Evolutionary conservation across 2,329 filamentous ascomycete genomes (phyloP).

Genomic region (Aspergillus candidus): DNA sequence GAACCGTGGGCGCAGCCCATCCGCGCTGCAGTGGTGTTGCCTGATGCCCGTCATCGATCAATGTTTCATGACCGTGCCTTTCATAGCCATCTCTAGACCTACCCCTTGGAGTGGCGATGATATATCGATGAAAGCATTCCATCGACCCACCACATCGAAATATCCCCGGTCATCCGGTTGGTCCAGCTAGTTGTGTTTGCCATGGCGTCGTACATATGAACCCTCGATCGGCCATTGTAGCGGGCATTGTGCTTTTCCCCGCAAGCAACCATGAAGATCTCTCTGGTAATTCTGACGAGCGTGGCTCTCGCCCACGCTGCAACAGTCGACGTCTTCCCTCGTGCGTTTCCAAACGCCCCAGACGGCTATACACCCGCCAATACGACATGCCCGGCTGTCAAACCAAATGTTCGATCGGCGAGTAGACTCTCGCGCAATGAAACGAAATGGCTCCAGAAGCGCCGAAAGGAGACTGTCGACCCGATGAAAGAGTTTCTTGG

Average conservation of each 20-base stretch:
- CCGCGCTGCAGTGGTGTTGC: too few relatives aligned
- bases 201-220: too few relatives aligned
- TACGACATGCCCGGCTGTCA: conserved; percentile 61
- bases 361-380: conserved; percentile 59
- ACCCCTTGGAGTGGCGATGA: too few relatives aligned
- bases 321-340: conserved; percentile 9
- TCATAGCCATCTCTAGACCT: too few relatives aligned
- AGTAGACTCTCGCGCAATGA: conserved; percentile 60
- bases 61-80: too few relatives aligned
- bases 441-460: conserved; percentile 61
- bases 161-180: conserved; percentile 6
- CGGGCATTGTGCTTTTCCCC: not conserved
- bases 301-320: conserved; percentile 8
- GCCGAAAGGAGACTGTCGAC: conserved; percentile 64
- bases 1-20: too few relatives aligned
- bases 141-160: too few relatives aligned
- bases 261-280: conserved; percentile 8
- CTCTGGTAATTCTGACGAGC: conserved; percentile 2
- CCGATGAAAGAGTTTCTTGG: conserved; percentile 66
- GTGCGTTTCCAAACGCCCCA: conserved; percentile 48
- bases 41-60: too few relatives aligned
- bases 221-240: not conserved
- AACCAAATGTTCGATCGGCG: conserved; percentile 62
- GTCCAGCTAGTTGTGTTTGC: not conserved
- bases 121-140: too few relatives aligned